Percentiles rank a stretch among this genome's conserved stretches.
Evolutionary conservation across 1,139 yeast genomes (phyloP).

Genomic region (Pichia sp.): DNA sequence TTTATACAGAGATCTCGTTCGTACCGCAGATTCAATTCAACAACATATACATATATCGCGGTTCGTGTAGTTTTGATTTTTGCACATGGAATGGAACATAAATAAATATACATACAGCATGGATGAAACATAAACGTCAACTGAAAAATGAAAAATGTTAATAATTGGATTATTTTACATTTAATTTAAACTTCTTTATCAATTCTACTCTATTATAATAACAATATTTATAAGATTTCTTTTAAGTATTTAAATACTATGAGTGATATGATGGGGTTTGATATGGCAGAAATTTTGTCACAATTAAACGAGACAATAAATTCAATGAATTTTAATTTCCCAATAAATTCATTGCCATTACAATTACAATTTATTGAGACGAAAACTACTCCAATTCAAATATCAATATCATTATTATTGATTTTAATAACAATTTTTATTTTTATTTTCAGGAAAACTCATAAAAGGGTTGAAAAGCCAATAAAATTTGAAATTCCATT

Average conservation of each 20-base stretch:
- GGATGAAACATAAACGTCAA: too few species aligned
- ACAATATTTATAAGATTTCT: too few species aligned
- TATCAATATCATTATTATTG: slow-evolving; percentile 25
- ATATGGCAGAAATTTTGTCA: slow-evolving; percentile 7
- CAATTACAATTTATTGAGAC: slow-evolving; percentile 7
- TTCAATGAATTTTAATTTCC: slow-evolving; percentile 7
- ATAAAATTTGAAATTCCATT: slow-evolving; percentile 49
- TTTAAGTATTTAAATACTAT: background rate
- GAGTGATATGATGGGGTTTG: slow-evolving; percentile 6
- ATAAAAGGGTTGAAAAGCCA: slow-evolving; percentile 31
- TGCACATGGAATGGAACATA: too few species aligned
- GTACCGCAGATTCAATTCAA: too few species aligned
- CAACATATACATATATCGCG: too few species aligned
- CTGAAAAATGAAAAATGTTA: too few species aligned
- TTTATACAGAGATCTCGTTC: too few species aligned
- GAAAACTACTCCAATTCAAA: slow-evolving; percentile 21
- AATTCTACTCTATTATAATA: too few species aligned
- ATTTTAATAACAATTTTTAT: slow-evolving; percentile 20
- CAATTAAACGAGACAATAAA: slow-evolving; percentile 8
- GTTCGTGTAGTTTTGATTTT: too few species aligned
- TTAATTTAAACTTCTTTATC: too few species aligned
- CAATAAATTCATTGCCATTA: slow-evolving; percentile 7
- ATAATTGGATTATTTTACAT: too few species aligned
- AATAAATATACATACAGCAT: too few species aligned
- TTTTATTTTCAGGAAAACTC: slow-evolving; percentile 24